Conservation (phyloP, 768 basidiomycete genomes). For the Tulasnella sp. region DNA sequence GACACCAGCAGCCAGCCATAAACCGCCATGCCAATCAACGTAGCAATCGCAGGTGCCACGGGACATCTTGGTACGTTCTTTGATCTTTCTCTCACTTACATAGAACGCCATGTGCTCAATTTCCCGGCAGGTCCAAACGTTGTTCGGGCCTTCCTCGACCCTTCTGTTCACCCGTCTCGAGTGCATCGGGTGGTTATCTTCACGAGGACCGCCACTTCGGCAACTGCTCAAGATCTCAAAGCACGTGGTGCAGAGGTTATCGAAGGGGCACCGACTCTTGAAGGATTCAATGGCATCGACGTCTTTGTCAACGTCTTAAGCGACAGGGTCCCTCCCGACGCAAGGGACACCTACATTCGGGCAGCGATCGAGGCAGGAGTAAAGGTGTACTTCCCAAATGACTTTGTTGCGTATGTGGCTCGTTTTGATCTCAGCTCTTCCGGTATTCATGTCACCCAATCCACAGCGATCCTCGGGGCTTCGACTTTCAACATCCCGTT, state of each 20-base stretch:
- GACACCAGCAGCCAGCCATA: not conserved
- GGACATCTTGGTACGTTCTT: conserved; percentile 3
- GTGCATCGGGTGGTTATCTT: not conserved
- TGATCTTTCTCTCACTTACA: not conserved
- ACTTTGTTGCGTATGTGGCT: conserved; percentile 2
- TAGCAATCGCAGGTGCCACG: conserved; percentile 5
- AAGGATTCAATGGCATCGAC: conserved; percentile 1
- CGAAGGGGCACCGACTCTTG: not conserved
- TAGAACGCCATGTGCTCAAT: too few species aligned
- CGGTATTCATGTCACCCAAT: not conserved
- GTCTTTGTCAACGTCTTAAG: conserved; percentile 2
- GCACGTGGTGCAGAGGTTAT: not conserved
- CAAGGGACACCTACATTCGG: not conserved
- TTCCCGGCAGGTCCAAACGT: not conserved
- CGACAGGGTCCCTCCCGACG: not conserved
- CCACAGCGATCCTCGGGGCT: not conserved
- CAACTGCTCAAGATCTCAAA: not conserved
- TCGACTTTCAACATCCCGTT: not conserved
- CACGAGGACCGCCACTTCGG: not conserved
- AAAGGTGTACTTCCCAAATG: conserved; percentile 11
- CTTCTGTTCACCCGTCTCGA: not conserved
- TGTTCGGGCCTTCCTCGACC: conserved; percentile 7
- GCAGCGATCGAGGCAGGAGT: not conserved
- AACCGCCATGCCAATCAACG: not conserved
- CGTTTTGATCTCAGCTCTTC: not conserved